Percentiles rank a stretch among this genome's conserved stretches.
Conservation (phyloP, 257 asterid species). For the Cruciata laevipes region DNA sequence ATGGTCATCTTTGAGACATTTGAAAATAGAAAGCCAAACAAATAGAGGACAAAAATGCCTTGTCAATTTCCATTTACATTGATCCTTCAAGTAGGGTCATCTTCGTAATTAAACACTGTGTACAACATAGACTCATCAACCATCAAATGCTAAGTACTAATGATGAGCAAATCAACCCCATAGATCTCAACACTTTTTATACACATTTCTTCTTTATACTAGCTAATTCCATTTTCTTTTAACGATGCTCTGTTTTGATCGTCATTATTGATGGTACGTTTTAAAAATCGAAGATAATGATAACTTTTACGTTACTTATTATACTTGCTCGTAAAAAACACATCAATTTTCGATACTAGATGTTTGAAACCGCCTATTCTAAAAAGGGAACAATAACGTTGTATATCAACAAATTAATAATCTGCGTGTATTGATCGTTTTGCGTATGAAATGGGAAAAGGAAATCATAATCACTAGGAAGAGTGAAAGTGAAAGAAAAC, state of each 20-base stretch:
- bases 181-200: not conserved
- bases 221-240: too few species aligned
- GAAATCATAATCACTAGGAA: not conserved
- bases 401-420: slow-evolving; percentile 1
- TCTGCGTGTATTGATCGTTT: not conserved
- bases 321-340: too few species aligned
- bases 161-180: not conserved
- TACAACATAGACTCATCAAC: not conserved
- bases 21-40: not conserved
- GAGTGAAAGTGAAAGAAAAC: not conserved
- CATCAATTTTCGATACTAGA: too few species aligned
- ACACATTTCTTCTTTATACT: not conserved
- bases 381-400: not conserved
- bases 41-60: slow-evolving; percentile 3
- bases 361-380: too few species aligned
- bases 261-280: too few species aligned
- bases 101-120: not conserved
- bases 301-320: too few species aligned
- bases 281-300: too few species aligned
- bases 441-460: not conserved
- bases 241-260: too few species aligned
- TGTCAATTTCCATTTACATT: not conserved
- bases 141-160: not conserved
- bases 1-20: not conserved
- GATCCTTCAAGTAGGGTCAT: not conserved